These are phyloP conservation scores for Rutidosis leptorrhynchoides DNA, from an alignment of 129 eudicot genomes.

Conservation along the genomic window DNA sequence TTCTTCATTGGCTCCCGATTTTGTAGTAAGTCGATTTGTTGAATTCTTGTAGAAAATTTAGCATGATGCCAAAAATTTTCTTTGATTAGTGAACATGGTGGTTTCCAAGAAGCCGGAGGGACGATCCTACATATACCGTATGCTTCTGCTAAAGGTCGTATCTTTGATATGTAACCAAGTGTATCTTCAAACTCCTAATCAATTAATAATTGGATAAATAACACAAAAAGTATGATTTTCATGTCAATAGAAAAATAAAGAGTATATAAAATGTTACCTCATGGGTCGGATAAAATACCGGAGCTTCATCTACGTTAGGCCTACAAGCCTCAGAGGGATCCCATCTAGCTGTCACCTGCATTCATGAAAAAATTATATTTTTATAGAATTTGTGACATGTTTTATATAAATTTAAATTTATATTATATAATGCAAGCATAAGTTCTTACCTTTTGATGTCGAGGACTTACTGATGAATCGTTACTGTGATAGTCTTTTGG, in stretches of 20 bases:
- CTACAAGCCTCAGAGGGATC: slow-evolving; percentile 57
- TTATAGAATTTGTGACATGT: background rate
- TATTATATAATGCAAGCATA: background rate
- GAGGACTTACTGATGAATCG: slow-evolving; percentile 55
- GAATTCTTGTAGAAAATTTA: slow-evolving; percentile 63
- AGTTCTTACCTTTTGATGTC: slow-evolving; percentile 45
- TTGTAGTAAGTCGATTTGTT: slow-evolving; percentile 74
- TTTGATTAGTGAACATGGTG: slow-evolving; percentile 58
- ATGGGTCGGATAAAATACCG: slow-evolving; percentile 54
- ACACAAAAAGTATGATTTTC: background rate
- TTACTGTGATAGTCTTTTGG: slow-evolving; percentile 40
- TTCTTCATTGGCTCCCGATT: slow-evolving; percentile 74
- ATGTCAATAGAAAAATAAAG: background rate
- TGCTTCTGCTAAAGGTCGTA: slow-evolving; percentile 54
- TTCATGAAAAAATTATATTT: background rate
- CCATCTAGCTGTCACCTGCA: slow-evolving; percentile 73
- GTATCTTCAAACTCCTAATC: slow-evolving; percentile 72
- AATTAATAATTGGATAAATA: slow-evolving; percentile 9
- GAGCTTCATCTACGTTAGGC: slow-evolving; percentile 63
- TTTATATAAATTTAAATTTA: background rate
- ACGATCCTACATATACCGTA: slow-evolving; percentile 73
- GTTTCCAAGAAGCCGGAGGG: slow-evolving; percentile 72
- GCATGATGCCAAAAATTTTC: slow-evolving; percentile 53
- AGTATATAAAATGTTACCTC: slow-evolving; percentile 39
- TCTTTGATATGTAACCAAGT: slow-evolving; percentile 56